Evolutionary conservation across 345 rosid genomes (phyloP).

Genomic region (Citrus sp.): DNA sequence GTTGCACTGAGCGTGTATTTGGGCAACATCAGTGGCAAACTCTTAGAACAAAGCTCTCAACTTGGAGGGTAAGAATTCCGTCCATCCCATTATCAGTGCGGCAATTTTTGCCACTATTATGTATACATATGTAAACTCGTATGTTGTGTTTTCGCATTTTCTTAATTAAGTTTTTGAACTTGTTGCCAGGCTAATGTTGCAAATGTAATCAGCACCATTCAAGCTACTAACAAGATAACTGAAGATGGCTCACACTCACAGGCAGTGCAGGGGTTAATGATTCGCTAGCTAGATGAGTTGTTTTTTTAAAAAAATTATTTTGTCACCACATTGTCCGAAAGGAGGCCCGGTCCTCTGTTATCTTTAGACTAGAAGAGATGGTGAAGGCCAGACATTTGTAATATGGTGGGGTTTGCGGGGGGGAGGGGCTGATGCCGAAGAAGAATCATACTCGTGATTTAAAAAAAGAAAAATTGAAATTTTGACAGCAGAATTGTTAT

Average conservation of each 20-base stretch:
- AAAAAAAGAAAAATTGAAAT: too few species aligned
- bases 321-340: slow-evolving; percentile 13
- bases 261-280: slow-evolving; percentile 56
- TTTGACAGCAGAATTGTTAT: too few species aligned
- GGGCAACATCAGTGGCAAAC: slow-evolving; percentile 68
- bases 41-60: slow-evolving; percentile 63
- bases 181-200: slow-evolving; percentile 63
- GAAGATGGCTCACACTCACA: slow-evolving; percentile 80
- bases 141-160: background rate
- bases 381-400: too few species aligned
- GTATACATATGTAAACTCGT: background rate
- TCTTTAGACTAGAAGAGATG: background rate
- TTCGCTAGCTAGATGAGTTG: slow-evolving; percentile 35
- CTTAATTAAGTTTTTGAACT: background rate
- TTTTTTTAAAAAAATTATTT: background rate
- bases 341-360: background rate
- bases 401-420: too few species aligned
- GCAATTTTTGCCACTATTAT: background rate
- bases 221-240: slow-evolving; percentile 77
- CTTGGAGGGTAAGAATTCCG: slow-evolving; percentile 62
- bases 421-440: too few species aligned
- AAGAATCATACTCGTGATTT: too few species aligned
- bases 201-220: slow-evolving; percentile 70
- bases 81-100: background rate
- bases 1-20: slow-evolving; percentile 69